Conservation (phyloP, 257 asterid species). For the Solanum chilense region DNA sequence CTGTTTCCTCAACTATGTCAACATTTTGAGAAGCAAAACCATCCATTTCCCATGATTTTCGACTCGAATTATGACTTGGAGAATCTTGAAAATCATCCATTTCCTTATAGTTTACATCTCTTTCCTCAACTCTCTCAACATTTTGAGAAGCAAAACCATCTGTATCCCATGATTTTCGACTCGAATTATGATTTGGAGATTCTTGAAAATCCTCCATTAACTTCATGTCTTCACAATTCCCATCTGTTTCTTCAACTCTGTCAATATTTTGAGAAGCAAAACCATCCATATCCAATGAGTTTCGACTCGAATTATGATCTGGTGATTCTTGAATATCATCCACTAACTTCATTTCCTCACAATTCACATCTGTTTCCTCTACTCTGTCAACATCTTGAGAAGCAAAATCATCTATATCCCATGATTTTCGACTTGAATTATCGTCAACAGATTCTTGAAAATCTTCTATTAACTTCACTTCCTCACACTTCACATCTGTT, state of each 20-base stretch:
- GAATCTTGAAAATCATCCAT: background rate
- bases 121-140: background rate
- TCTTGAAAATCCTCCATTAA: background rate
- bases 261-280: background rate
- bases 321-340: background rate
- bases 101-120: background rate
- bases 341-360: background rate
- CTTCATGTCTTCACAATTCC: background rate
- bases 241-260: background rate
- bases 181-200: background rate
- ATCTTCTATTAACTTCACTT: background rate
- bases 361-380: background rate
- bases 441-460: background rate
- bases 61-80: background rate
- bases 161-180: conserved; percentile 12
- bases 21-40: background rate
- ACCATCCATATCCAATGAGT: conserved; percentile 13
- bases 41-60: conserved; percentile 17
- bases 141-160: background rate
- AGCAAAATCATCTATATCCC: conserved; percentile 14
- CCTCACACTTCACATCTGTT: background rate
- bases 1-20: background rate
- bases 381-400: background rate
- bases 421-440: background rate
- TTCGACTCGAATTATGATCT: background rate